Conservation (phyloP, 768 basidiomycete species). For the Pulveroboletus sp. region DNA sequence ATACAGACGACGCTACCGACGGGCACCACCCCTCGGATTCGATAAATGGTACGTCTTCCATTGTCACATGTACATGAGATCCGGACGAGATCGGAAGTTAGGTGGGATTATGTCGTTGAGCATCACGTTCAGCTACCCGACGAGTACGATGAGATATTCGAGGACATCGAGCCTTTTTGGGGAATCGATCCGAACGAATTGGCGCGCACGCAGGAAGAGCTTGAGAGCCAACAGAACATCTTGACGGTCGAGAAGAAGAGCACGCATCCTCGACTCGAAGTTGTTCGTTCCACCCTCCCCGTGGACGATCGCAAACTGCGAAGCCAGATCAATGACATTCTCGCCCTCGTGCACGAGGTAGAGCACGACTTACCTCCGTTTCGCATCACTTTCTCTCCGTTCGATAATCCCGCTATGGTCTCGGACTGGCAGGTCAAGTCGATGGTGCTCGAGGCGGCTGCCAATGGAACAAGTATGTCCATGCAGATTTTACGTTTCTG, state of each 20-base stretch:
- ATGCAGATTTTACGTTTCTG: not conserved
- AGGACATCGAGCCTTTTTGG: constrained; percentile 36
- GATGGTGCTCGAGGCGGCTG: constrained; percentile 26
- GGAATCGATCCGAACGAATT: constrained; percentile 33
- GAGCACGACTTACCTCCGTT: constrained; percentile 31
- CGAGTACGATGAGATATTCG: constrained; percentile 45
- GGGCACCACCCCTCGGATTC: constrained; percentile 39
- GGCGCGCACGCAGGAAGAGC: constrained; percentile 13
- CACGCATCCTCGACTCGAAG: constrained; percentile 2
- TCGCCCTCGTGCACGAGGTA: constrained; percentile 27
- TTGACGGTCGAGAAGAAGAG: constrained; percentile 27
- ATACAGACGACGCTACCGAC: constrained; percentile 34
- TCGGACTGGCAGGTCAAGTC: constrained; percentile 22
- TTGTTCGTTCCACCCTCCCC: constrained; percentile 14
- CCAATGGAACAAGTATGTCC: constrained; percentile 26
- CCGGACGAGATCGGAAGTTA: not conserved
- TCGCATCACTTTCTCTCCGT: constrained; percentile 27
- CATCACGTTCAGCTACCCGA: constrained; percentile 41
- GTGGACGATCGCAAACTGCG: constrained; percentile 1
- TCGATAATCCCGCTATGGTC: constrained; percentile 29
- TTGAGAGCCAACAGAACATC: constrained; percentile 13
- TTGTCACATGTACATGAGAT: not conserved
- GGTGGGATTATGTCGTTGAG: constrained; percentile 42
- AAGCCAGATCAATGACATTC: constrained; percentile 4
- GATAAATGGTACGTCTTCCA: constrained; percentile 37